A percentile compares a stretch with the other conserved stretches of the same genome.
phyloP scores from a whole-genome alignment of 495 filamentous ascomycete genomes.

The Hyphodiscus hymeniophilus region DNA sequence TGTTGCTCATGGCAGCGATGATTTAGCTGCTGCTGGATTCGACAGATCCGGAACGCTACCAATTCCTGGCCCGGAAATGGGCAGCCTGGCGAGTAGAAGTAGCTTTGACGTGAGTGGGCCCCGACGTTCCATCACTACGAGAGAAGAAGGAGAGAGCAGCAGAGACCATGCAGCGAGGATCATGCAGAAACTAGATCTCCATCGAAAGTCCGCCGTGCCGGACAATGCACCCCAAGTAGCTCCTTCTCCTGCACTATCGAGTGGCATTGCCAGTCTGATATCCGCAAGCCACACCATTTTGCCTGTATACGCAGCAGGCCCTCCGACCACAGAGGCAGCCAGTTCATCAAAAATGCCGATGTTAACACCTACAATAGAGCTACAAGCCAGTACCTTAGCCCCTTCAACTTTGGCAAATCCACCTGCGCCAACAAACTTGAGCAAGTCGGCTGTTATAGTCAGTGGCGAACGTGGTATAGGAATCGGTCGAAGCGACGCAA shows the following conservation, averaged over 20 bases:
- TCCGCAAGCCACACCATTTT: conserved; percentile 77
- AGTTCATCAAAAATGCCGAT: conserved; percentile 12
- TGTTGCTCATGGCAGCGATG: conserved; percentile 49
- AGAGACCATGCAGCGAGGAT: conserved; percentile 77
- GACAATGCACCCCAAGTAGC: conserved; percentile 19
- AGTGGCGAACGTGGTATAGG: conserved; percentile 65
- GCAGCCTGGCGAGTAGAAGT: conserved; percentile 41
- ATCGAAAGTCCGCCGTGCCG: conserved; percentile 57
- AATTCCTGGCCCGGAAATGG: conserved; percentile 52
- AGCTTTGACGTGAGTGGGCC: conserved; percentile 63
- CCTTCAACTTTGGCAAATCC: conserved; percentile 77
- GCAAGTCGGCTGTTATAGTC: conserved; percentile 74
- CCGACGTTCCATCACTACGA: conserved; percentile 38
- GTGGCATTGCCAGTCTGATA: conserved; percentile 82
- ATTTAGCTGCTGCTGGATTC: conserved; percentile 29
- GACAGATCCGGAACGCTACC: conserved; percentile 61
- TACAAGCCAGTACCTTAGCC: conserved; percentile 54
- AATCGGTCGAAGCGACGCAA: conserved; percentile 48
- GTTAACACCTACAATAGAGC: conserved; percentile 6
- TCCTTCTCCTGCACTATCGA: conserved; percentile 28
- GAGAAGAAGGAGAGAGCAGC: conserved; percentile 54
- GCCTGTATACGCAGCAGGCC: conserved; percentile 41
- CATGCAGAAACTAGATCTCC: conserved; percentile 86
- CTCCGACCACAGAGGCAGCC: conserved; percentile 23
- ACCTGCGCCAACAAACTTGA: conserved; percentile 79